These are phyloP conservation scores for Suhomyces prunicola DNA, from an alignment of 805 yeast species.

Conservation along the genomic window DNA sequence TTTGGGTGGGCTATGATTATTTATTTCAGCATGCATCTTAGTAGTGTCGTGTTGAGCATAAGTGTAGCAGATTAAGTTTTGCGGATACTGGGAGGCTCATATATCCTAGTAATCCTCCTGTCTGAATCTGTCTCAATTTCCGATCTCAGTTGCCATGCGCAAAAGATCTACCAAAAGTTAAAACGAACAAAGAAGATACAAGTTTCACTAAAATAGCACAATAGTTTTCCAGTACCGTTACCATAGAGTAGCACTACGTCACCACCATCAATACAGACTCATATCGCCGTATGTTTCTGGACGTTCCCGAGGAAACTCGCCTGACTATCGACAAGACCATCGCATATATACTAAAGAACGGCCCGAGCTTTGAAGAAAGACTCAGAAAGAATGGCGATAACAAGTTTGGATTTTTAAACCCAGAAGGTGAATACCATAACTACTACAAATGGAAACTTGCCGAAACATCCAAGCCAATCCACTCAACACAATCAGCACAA, in stretches of 20 bases:
- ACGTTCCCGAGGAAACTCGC: slow-evolving; percentile 4
- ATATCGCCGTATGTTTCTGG: background rate
- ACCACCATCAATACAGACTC: no score
- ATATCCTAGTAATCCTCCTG: background rate
- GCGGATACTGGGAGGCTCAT: background rate
- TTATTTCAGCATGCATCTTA: no score
- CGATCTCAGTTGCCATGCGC: background rate
- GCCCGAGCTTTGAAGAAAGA: slow-evolving; percentile 59
- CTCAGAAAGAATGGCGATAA: slow-evolving; percentile 48
- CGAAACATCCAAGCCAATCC: background rate
- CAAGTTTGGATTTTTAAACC: slow-evolving; percentile 63
- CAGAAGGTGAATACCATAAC: slow-evolving; percentile 50
- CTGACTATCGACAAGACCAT: slow-evolving; percentile 69
- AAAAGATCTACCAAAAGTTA: background rate
- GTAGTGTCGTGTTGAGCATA: background rate
- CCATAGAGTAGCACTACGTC: background rate
- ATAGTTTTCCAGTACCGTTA: background rate
- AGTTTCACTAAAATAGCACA: no score
- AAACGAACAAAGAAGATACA: no score
- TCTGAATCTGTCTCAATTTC: background rate
- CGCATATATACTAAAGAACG: slow-evolving; percentile 65
- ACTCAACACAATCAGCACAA: background rate
- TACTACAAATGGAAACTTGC: slow-evolving; percentile 53
- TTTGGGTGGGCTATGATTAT: no score
- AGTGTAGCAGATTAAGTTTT: no score